Base-by-base conservation (phyloP, 2,329 filamentous ascomycete genomes). In the Trichoderma sp. region DNA sequence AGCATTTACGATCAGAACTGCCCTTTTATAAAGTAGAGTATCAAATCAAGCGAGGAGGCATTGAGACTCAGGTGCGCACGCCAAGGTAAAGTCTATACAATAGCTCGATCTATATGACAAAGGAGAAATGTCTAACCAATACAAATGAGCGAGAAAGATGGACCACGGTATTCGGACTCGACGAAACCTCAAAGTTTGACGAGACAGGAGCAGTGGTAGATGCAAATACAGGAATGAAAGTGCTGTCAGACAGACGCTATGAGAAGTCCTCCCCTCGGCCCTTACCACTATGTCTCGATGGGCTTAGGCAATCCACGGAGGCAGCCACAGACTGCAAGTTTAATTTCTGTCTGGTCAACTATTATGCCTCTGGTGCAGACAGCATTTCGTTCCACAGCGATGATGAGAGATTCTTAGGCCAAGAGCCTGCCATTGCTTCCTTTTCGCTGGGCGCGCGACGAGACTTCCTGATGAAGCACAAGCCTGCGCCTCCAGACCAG, bases 271-370 rank as follows among this genome's bases (percentile, higher is more conserved):
- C 80, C 0, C 92, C 92, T 0, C 85, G 91, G 0, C 92, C 91
- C 0, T 86, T 94, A 1, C 92, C 92, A 0, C 79, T 85, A 66
- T 93, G 91, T 73, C 84, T 95, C 0, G 86, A 92, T 49, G 78
- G 83, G 6, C 83, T 95, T 8, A 86, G 89, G 11, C 80, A 78
- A 39, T 83, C 87, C 11, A 88, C 90, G 1, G 90, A 95, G 77
- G 83, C 84, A 5, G 86, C 87, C 0, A 92, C 90, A 0, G 85
- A 84, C n/a, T 86, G 87, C 74, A 84, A 76, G 1, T 95, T 91
- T 79, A 95, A 95, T 76, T 93, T 94, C 76, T 91, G 89, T 70
- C 84, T 95, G 1, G 90, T 95, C 5, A 95, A 95, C 75, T 95
- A 95, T 80, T 95, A 95, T 75, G 89, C 90, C n/a, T 87, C 86